Percentiles rank a stretch among this genome's conserved stretches.
phyloP scores from a whole-genome alignment of 192 early-diverging fungal species.

The Jimgerdemannia lactiflua region DNA sequence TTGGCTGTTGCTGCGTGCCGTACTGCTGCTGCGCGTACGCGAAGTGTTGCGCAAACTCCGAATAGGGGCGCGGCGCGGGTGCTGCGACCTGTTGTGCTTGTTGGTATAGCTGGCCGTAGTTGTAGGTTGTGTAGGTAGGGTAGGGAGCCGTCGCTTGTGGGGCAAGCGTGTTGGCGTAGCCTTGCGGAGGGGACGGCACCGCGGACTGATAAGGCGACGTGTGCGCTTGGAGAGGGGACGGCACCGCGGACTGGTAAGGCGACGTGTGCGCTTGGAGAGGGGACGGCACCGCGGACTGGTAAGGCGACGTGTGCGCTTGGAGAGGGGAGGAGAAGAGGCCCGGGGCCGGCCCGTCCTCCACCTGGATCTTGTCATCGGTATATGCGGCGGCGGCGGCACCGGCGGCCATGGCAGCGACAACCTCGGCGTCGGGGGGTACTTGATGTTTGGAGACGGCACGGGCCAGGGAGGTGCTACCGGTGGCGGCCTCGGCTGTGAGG shows the following conservation, averaged over 20 bases:
- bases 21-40: background rate
- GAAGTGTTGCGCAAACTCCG: constrained; percentile 34
- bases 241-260: background rate
- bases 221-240: background rate
- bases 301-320: background rate
- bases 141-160: no score
- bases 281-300: background rate
- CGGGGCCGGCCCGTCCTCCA: background rate
- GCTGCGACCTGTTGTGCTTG: constrained; percentile 18
- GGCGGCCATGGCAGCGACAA: no score
- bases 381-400: no score
- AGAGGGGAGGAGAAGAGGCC: background rate
- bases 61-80: constrained; percentile 19
- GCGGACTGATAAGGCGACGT: background rate
- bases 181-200: background rate
- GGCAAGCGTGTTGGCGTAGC: background rate
- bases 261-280: background rate
- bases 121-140: background rate
- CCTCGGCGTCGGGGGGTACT: no score
- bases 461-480: no score
- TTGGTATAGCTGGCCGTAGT: constrained; percentile 30
- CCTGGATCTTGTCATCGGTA: background rate
- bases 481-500: no score
- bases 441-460: no score
- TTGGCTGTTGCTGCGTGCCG: background rate